Base-by-base conservation (phyloP, 1,284 basidiomycete species). In the Pisolithus thermaeus region DNA sequence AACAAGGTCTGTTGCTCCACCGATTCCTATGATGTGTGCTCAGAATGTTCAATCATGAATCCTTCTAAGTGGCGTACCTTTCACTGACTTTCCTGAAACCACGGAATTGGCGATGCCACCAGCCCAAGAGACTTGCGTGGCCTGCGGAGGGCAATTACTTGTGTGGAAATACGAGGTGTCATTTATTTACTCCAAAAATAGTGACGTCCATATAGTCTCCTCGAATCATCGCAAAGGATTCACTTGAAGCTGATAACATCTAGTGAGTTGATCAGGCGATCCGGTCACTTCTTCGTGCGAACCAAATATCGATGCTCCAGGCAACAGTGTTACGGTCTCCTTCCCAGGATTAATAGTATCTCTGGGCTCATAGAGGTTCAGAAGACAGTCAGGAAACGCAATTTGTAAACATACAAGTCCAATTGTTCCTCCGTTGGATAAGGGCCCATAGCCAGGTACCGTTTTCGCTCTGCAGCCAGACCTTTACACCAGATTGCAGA, bases 21-120 rank as follows among this genome's bases (percentile, higher is more conserved):
- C 94, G 67, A 97, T 94, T 46, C 90, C 90, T 86, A 35, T 12
- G 32, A 35, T 35, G 32, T 5, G 32, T 14, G n/a, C 12, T 12
- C 3, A 12, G 32, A 35, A 5, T 5, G 32, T 12, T 12, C 12
- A 14, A 35, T 14, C 11, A 14, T 5, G 12, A 4, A 12, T 35
- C 32, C 12, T 35, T 35, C 44, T 39, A 9, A 40, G 30, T 47
- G 41, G 44, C 68, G 36, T 56, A 78, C 90, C 88, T 76, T 90
- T 92, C 49, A 92, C 81, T 64, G 93, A 80, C 71, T 95, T 93
- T 30, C 92, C 91, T 14, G 94, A 94, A 59, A 97, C 92, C 93
- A 97, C 97, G 68, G 92, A 98, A 75, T 98, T 98, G 47, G 96
- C 95, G 55, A 98, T 87, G 66, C 97, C 94, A 53, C 95, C 96